Base-by-base conservation (phyloP, 225 moss, liverwort and hornwort species). In the Physcomitrellopsis africana region DNA sequence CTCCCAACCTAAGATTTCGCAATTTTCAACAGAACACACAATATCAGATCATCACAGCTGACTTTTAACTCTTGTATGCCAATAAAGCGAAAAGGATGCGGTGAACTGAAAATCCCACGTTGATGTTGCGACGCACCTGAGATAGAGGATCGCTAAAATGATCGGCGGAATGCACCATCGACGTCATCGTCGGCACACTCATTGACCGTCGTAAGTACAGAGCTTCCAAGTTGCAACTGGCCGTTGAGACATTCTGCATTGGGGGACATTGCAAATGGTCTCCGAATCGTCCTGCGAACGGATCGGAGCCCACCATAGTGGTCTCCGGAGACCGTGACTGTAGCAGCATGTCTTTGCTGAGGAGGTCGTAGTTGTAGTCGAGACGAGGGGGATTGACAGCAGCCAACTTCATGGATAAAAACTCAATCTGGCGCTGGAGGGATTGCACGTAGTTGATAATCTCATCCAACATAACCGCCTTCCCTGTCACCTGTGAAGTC, bases 361-460 rank as follows among this genome's bases (percentile, higher is more conserved):
- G 70, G 20, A 94, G 74, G 76, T 96, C 94, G 8, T 89, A 58
- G 64, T 86, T 90, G 67, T 89, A 77, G 15, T 96, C 93, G 14
- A 87, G 81, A 4, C 85, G 84, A 10, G 32, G 32, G 7, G 92
- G 91, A 82, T 91, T 89, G n/a, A 94, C 73, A 56, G 94, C 85
- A 49, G 94, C 96, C 65, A 97, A 80, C 80, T 97, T 97, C 96
- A 97, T 91, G 0, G 94, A 94, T 16, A 94, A 81, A 70, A 92
- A 97, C 96, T 94, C 96, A 70, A 97, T 92, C 68, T 97, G 96
- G 41, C 92, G 89, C 76, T 97, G 94, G 42, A 97, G 88, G 14
- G 96, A 94, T 83, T 97, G 96, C 32, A 97, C 96, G 45, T 97
- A 97, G 81, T 97, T 97, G 79, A 97, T 97, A 4, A 97, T 97